Conservation (phyloP, 2,329 filamentous ascomycete genomes). For the Aureobasidium melanogenum region DNA sequence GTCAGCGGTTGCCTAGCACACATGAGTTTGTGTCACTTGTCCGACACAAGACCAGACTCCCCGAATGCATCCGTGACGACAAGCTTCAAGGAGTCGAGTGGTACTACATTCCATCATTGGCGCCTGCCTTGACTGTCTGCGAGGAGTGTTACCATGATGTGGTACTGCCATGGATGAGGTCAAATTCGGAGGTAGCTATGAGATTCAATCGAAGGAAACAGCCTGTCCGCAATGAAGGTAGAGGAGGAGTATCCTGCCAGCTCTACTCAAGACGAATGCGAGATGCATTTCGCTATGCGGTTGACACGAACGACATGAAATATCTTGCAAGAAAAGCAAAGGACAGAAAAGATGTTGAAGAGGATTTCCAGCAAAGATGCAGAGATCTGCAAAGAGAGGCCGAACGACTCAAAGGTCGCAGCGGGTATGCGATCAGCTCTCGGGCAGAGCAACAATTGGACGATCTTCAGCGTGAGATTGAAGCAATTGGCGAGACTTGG, state of each 20-base stretch:
- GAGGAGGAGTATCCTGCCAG: constrained; percentile 49
- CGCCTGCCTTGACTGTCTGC: constrained; percentile 76
- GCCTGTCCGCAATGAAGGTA: constrained; percentile 43
- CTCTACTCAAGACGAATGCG: constrained; percentile 77
- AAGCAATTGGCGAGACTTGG: constrained; percentile 44
- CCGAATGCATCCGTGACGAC: constrained; percentile 59
- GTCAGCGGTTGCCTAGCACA: constrained; percentile 43
- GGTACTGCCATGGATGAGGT: constrained; percentile 58
- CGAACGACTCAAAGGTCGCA: constrained; percentile 32
- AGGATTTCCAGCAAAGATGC: constrained; percentile 49
- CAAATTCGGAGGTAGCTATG: constrained; percentile 48
- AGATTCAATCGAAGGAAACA: constrained; percentile 57
- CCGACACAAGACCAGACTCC: constrained; percentile 46
- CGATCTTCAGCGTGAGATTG: constrained; percentile 44
- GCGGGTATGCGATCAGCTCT: constrained; percentile 21
- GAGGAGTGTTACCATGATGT: constrained; percentile 77
- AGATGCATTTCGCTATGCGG: constrained; percentile 58
- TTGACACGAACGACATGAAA: constrained; percentile 56
- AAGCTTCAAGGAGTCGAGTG: constrained; percentile 56
- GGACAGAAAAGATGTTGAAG: constrained; percentile 48
- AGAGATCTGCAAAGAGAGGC: constrained; percentile 22
- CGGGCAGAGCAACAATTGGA: constrained; percentile 49
- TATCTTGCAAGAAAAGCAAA: constrained; percentile 56
- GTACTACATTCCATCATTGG: constrained; percentile 61
- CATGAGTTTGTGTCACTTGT: constrained; percentile 56